Evolutionary conservation across 257 asterid species (phyloP).

Genomic region (Henckelia pumila): DNA sequence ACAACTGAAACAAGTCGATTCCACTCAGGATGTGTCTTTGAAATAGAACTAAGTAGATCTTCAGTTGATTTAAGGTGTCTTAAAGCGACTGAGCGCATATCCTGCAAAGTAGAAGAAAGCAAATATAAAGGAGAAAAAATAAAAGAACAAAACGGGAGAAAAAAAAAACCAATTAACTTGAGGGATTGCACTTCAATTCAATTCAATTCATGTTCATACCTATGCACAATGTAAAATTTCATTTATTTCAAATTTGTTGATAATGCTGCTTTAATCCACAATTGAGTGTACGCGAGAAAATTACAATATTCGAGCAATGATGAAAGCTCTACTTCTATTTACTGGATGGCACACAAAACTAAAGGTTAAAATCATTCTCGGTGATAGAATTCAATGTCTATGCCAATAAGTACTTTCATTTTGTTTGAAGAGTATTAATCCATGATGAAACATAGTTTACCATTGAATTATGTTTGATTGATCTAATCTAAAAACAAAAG

Average conservation of each 20-base stretch:
- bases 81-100: constrained; percentile 58
- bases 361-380: not conserved
- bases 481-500: not conserved
- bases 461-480: constrained; percentile 11
- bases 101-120: constrained; percentile 50
- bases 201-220: constrained; percentile 3
- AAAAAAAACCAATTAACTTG: not conserved
- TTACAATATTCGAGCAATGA: not conserved
- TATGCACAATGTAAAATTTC: not conserved
- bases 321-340: not conserved
- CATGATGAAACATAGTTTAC: constrained; percentile 4
- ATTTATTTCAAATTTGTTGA: not conserved
- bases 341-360: constrained; percentile 2
- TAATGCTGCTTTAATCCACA: not conserved
- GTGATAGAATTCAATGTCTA: too few species aligned
- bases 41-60: constrained; percentile 59
- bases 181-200: too few species aligned
- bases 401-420: too few species aligned
- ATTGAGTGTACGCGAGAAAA: not conserved
- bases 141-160: not conserved
- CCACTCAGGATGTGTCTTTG: constrained; percentile 84
- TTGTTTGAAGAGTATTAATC: constrained; percentile 1
- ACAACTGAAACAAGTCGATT: constrained; percentile 75
- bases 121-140: constrained; percentile 2
- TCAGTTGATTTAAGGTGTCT: constrained; percentile 61